These are phyloP conservation scores for Camillea tinctor DNA, from an alignment of 2,329 filamentous ascomycete species.

Conservation along the genomic window DNA sequence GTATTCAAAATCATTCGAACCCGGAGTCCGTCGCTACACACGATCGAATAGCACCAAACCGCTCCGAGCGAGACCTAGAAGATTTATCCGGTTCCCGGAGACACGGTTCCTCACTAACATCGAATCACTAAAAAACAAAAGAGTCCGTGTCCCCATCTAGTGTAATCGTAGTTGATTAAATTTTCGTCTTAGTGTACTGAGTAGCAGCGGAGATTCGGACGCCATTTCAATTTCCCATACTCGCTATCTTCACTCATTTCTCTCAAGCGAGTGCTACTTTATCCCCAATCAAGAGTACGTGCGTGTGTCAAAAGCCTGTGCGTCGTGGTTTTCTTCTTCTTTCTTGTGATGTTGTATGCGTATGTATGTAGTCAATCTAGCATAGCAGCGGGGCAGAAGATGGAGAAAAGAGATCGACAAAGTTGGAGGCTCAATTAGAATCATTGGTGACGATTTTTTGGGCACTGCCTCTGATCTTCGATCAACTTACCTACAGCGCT, in stretches of 20 bases:
- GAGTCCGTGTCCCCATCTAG: constrained; percentile 2
- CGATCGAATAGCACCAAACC: too few species aligned
- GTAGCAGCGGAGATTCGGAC: background rate
- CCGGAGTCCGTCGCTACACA: too few species aligned
- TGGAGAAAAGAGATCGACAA: background rate
- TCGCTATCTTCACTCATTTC: background rate
- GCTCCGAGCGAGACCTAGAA: background rate
- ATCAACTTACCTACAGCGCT: too few species aligned
- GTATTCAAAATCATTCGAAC: too few species aligned
- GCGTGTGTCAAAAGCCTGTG: background rate
- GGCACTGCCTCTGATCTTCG: too few species aligned
- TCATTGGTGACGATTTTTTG: too few species aligned
- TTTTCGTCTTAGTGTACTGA: background rate
- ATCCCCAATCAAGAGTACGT: background rate
- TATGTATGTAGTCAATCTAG: background rate
- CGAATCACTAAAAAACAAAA: constrained; percentile 4
- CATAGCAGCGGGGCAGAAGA: background rate
- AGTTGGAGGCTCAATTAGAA: background rate
- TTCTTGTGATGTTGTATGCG: too few species aligned
- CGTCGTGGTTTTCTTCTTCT: background rate
- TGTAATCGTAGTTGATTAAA: background rate
- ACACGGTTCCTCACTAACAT: constrained; percentile 8
- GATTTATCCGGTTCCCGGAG: constrained; percentile 6
- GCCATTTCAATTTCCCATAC: background rate
- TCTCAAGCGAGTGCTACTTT: background rate